Evolutionary conservation across 257 asterid species (phyloP), one percentile per base, ranked within the genome.

Genomic region (Ophiorrhiza pumila): DNA sequence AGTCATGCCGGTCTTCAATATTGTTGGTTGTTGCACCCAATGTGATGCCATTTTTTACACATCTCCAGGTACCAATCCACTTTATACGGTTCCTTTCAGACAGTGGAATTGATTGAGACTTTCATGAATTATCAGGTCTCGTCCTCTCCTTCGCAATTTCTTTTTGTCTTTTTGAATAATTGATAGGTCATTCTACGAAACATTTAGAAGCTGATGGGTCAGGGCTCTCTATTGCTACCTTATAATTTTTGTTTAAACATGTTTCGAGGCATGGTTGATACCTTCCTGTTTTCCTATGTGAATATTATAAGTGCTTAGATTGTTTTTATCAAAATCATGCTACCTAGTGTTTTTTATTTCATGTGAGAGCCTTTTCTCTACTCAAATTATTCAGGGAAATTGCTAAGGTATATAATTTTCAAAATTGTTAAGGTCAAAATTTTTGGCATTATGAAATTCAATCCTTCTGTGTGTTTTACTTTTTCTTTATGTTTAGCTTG

Each of bases 111-210:
- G 80, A 94, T 91, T 42, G 99, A 94, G 83, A 94, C 99, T 64
- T 94, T 94, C 84, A 91, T 94, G 99, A 94, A 94, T 80, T 94
- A 94, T 82, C 96, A 94, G 97, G 97, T 87, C 80, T 18, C 15
- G 34, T 34, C 14, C 71, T 32, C 27, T 37, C 74, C 14, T 41
- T 23, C 64, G 49, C 17, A 17, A 58, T 76, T 65, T 65, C 46
- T 55, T 53, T 32, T 65, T 42, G 42, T 15, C 20, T 64, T 42
- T 63, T 43, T 74, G 71, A 69, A 27, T 46, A 74, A 7, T 2
- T 53, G 60, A n/a, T 49, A 9, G 60, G n/a, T 53, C 4, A 53
- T 53, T 53, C n/a, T 53, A 23, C 60, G 10, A 3, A 18, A 1
- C 31, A 23, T 23, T 37, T n/a, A 15, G 41, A 11, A 10, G 11